A percentile compares a stretch with the other conserved stretches of the same genome.
Conservation (phyloP, 2,329 filamentous ascomycete species). For the Colletotrichum sp. region DNA sequence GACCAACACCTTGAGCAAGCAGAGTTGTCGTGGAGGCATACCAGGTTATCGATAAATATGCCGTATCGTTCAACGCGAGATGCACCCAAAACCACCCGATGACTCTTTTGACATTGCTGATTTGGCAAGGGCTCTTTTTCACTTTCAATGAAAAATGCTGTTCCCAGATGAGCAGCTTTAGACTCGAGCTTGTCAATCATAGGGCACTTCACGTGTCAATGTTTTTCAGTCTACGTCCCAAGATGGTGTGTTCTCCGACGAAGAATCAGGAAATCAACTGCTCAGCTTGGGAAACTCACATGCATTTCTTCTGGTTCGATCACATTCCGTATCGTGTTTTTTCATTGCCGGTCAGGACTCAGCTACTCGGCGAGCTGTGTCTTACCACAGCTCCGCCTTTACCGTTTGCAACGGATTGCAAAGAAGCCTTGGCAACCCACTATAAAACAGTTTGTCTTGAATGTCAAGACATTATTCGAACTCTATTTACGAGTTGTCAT, state of each 20-base stretch:
- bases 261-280: neutral
- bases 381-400: neutral
- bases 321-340: neutral
- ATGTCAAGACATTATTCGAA: neutral
- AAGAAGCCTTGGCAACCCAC: neutral
- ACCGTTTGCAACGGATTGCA: neutral
- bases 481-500: neutral
- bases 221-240: accelerated
- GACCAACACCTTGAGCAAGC: neutral
- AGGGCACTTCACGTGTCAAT: neutral
- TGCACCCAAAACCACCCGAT: neutral
- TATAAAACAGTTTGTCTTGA: neutral
- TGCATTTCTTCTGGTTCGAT: neutral
- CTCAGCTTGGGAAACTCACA: neutral
- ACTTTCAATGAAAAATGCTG: neutral
- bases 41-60: neutral
- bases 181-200: neutral
- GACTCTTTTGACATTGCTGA: accelerated
- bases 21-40: neutral
- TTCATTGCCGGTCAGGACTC: neutral
- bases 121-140: neutral
- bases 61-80: accelerated
- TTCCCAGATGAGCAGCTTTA: neutral
- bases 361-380: neutral
- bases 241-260: neutral